Evolutionary conservation across 2,329 filamentous ascomycete genomes (phyloP).

Genomic region (Ascosphaera apis): DNA sequence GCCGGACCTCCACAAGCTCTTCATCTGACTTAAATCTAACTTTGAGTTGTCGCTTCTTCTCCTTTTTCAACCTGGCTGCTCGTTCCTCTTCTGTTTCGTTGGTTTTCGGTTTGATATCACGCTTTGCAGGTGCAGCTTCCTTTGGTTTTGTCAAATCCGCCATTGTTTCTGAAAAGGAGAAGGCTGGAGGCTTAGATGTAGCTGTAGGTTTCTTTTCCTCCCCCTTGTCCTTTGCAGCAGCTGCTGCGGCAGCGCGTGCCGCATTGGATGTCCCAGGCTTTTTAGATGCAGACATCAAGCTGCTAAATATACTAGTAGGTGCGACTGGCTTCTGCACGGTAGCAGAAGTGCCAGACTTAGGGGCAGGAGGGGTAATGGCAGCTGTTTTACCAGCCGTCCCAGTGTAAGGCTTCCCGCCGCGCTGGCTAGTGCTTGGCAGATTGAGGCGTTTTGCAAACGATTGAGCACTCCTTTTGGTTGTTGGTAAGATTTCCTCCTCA

Average conservation of each 20-base stretch:
- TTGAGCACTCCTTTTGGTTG: conserved; percentile 11
- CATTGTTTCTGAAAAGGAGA: conserved; percentile 27
- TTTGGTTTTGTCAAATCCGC: conserved; percentile 33
- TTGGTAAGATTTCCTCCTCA: conserved; percentile 13
- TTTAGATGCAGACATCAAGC: conserved; percentile 25
- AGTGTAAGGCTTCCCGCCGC: too few species aligned
- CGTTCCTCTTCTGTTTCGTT: conserved; percentile 38
- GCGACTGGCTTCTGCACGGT: too few species aligned
- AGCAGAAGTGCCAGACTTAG: too few species aligned
- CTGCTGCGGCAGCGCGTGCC: conserved; percentile 21
- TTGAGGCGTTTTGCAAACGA: too few species aligned
- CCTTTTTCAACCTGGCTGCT: conserved; percentile 35
- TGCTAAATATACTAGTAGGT: conserved; percentile 19
- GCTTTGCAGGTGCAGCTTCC: conserved; percentile 27
- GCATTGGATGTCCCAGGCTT: conserved; percentile 27
- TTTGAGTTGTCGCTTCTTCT: conserved; percentile 34
- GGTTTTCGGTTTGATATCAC: conserved; percentile 24
- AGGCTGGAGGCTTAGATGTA: conserved; percentile 15
- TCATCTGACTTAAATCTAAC: conserved; percentile 38
- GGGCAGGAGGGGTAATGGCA: too few species aligned
- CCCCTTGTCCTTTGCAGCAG: conserved; percentile 13
- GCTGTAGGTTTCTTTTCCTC: conserved; percentile 15
- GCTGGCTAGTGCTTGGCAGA: too few species aligned
- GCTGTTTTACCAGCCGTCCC: too few species aligned
- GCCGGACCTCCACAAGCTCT: conserved; percentile 30